phyloP scores from a whole-genome alignment of 169 alveolate genomes.

The Neospora caninum region DNA sequence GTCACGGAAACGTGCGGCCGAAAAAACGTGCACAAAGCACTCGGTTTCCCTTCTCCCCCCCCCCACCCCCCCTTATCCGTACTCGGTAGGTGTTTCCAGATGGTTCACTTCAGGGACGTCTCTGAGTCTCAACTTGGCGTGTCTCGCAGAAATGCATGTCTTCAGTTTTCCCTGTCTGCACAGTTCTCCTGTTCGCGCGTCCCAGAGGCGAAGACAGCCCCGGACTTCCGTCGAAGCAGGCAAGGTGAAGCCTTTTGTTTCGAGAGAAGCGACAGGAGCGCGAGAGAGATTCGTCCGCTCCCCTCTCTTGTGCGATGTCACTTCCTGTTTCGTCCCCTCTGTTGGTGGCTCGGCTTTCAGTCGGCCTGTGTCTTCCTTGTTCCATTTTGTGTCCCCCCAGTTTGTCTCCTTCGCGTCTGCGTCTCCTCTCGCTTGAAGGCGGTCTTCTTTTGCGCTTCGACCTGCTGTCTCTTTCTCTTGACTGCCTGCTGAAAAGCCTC shows the following conservation, averaged over 20 bases:
- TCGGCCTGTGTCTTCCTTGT: too few species aligned
- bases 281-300: not conserved
- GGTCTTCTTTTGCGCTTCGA: too few species aligned
- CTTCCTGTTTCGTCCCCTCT: too few species aligned
- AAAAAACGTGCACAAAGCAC: too few species aligned
- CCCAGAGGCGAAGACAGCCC: slow-evolving; percentile 32
- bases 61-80: not conserved
- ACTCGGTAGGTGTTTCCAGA: not conserved
- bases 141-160: not conserved
- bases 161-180: not conserved
- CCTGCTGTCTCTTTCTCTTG: too few species aligned
- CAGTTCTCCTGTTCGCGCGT: not conserved
- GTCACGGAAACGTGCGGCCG: too few species aligned
- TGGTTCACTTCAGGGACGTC: not conserved
- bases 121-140: not conserved
- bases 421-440: not conserved
- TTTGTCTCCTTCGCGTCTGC: not conserved
- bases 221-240: slow-evolving; percentile 7
- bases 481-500: too few species aligned
- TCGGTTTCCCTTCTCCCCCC: too few species aligned
- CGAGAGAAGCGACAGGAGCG: not conserved
- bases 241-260: too few species aligned
- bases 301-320: too few species aligned
- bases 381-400: too few species aligned
- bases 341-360: too few species aligned